Percentiles rank a stretch among this genome's conserved stretches.
Conservation (phyloP, 306 rosid species). For the Trifolium fragiferum region DNA sequence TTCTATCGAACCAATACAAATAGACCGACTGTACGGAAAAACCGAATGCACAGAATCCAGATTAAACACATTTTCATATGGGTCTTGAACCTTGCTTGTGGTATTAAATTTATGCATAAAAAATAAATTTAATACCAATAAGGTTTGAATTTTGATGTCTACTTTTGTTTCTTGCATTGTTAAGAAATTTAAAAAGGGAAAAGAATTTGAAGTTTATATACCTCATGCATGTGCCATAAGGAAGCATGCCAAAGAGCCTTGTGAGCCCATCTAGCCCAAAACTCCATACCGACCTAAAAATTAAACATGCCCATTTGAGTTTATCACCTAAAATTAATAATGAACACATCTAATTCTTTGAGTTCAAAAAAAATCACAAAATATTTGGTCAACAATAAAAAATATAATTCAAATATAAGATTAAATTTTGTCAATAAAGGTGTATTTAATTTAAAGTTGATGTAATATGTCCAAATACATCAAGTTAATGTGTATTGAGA, state of each 20-base stretch:
- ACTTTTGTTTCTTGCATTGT: not conserved
- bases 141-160: not conserved
- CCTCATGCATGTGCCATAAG: slow-evolving; percentile 61
- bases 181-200: not conserved
- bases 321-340: not conserved
- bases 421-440: no score
- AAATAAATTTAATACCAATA: no score
- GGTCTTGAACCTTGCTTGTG: slow-evolving; percentile 16
- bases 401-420: no score
- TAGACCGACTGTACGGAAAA: no score
- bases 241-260: slow-evolving; percentile 61
- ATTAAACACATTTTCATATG: not conserved
- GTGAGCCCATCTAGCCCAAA: slow-evolving; percentile 68
- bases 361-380: no score
- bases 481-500: no score
- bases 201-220: slow-evolving; percentile 34
- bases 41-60: no score
- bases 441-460: no score
- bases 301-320: slow-evolving; percentile 4
- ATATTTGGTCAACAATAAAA: no score
- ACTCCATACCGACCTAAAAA: slow-evolving; percentile 61
- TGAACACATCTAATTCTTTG: not conserved
- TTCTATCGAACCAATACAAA: no score
- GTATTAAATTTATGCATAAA: not conserved
- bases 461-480: no score